Percentiles rank a stretch among this genome's conserved stretches.
Evolutionary conservation across 2,329 filamentous ascomycete species (phyloP).

Genomic region (Arthrobotrys sinensis): DNA sequence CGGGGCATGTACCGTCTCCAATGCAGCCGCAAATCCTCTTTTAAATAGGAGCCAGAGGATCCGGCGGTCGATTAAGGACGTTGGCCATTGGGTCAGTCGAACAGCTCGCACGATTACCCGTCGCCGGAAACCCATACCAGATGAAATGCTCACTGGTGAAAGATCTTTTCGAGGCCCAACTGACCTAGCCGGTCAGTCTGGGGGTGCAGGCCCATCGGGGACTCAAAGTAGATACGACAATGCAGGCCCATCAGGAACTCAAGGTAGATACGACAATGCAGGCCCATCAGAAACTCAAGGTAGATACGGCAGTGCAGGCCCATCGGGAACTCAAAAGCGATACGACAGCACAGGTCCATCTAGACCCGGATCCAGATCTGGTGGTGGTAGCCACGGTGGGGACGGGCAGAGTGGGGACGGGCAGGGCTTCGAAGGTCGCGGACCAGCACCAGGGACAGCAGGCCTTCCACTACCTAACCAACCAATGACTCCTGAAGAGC

Average conservation of each 20-base stretch:
- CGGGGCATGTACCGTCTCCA: not conserved
- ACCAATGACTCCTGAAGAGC: not conserved
- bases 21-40: not conserved
- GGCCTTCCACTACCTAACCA: conserved; percentile 19
- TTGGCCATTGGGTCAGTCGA: conserved; percentile 32
- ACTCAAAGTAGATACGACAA: not conserved
- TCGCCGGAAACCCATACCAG: conserved; percentile 13
- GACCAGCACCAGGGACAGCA: conserved; percentile 5
- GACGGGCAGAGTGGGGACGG: conserved; percentile 14
- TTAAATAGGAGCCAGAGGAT: conserved; percentile 4
- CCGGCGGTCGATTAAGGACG: conserved; percentile 26
- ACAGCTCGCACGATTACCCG: conserved; percentile 34
- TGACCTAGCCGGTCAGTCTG: not conserved
- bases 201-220: not conserved
- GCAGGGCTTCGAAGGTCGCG: conserved; percentile 5
- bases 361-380: not conserved
- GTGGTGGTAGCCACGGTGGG: not conserved
- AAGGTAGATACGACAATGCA: not conserved
- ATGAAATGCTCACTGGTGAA: not conserved
- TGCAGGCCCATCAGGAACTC: conserved; percentile 4
- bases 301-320: no score
- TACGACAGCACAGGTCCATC: not conserved
- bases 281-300: not conserved
- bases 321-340: not conserved
- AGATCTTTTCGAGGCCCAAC: not conserved